Evolutionary conservation across 257 asterid genomes (phyloP).

Genomic region (Lavandula angustifolia): DNA sequence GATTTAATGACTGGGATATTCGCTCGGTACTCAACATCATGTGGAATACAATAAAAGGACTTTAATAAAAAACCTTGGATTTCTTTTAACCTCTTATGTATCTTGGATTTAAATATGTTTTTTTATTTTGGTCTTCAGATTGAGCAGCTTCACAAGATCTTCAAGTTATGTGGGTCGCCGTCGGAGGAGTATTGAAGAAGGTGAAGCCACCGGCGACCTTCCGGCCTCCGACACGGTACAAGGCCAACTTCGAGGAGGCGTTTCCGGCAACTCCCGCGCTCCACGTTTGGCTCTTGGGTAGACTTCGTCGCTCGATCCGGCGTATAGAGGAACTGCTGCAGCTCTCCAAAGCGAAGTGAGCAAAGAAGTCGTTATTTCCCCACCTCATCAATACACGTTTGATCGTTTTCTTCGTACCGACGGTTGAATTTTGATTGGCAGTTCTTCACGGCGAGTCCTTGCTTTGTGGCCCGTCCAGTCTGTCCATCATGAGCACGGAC

Average conservation of each 20-base stretch:
- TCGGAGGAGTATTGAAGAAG: conserved; percentile 72
- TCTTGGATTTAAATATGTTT: too few species aligned
- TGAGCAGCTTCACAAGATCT: conserved; percentile 81
- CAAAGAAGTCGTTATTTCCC: not conserved
- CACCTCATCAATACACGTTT: conserved; percentile 1
- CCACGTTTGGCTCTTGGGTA: conserved; percentile 50
- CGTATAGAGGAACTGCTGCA: conserved; percentile 57
- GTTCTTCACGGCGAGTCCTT: conserved; percentile 62
- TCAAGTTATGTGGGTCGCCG: conserved; percentile 84
- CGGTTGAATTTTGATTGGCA: conserved; percentile 27
- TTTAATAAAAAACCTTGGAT: too few species aligned
- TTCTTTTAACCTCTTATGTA: too few species aligned
- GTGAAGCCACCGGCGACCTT: conserved; percentile 72
- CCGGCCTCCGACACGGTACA: conserved; percentile 62
- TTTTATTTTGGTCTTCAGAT: conserved; percentile 38
- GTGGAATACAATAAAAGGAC: too few species aligned
- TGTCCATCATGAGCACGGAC: conserved; percentile 40
- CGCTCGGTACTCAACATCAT: too few species aligned
- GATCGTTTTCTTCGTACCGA: not conserved
- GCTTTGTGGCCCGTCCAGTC: conserved; percentile 45
- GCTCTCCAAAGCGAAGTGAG: conserved; percentile 64
- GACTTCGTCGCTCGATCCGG: conserved; percentile 64
- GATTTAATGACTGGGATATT: too few species aligned
- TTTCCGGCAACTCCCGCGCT: conserved; percentile 54
- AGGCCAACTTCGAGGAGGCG: conserved; percentile 52